These are phyloP conservation scores for Hypsizygus ulmarius DNA, from an alignment of 1,284 basidiomycete species.

Conservation along the genomic window DNA sequence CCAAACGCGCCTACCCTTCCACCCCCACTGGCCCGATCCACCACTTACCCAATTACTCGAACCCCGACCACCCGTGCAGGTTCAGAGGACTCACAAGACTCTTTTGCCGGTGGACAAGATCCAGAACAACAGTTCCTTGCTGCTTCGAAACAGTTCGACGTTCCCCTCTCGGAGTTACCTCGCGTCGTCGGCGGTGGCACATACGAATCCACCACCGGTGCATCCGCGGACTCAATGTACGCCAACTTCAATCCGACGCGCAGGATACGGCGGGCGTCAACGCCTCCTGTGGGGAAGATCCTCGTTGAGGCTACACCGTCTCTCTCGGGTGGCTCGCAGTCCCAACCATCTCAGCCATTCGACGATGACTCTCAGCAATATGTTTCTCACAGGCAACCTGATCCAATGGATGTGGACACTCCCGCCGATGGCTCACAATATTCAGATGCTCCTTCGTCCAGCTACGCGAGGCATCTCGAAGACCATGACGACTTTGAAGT, in stretches of 20 bases:
- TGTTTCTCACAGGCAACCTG: conserved; percentile 2
- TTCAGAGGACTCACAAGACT: conserved; percentile 46
- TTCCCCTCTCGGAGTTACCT: conserved; percentile 57
- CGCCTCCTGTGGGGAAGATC: conserved; percentile 28
- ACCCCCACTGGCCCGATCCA: conserved; percentile 12
- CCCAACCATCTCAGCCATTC: conserved; percentile 20
- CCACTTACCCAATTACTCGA: conserved; percentile 10
- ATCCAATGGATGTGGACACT: conserved; percentile 4
- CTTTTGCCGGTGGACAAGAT: conserved; percentile 54
- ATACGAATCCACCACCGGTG: background rate
- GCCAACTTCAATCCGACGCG: conserved; percentile 4
- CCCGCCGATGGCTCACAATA: conserved; percentile 7
- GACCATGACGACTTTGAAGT: conserved; percentile 22
- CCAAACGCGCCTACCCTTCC: conserved; percentile 5
- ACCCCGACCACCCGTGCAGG: conserved; percentile 7
- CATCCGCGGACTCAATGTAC: conserved; percentile 8
- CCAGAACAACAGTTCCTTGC: conserved; percentile 46
- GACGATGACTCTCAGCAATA: conserved; percentile 6
- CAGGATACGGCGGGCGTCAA: conserved; percentile 11
- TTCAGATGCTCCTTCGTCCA: conserved; percentile 27
- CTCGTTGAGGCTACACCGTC: conserved; percentile 50
- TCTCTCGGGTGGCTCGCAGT: conserved; percentile 34
- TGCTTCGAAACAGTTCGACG: conserved; percentile 48
- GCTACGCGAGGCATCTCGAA: conserved; percentile 23
- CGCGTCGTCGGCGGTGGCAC: conserved; percentile 20